These are phyloP conservation scores for Atkinsonella texensis DNA, from an alignment of 2,329 filamentous ascomycete genomes.

Conservation along the genomic window DNA sequence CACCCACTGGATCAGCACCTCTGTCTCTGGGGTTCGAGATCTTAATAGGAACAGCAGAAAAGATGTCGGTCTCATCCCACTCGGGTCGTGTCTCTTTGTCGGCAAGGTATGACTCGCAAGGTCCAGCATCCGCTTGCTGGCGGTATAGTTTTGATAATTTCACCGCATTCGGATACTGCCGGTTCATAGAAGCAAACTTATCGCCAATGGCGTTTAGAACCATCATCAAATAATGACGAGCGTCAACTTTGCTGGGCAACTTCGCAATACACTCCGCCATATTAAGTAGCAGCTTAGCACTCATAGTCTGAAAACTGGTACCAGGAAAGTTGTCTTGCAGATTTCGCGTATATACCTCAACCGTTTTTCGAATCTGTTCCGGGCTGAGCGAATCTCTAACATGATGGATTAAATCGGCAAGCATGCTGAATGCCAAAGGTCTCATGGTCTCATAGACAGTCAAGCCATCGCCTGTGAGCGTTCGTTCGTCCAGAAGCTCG, in stretches of 20 bases:
- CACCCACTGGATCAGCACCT: slow-evolving; percentile 77
- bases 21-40: slow-evolving; percentile 83
- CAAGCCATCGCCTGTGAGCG: slow-evolving; percentile 85
- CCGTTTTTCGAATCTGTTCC: slow-evolving; percentile 87
- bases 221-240: slow-evolving; percentile 90
- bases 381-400: slow-evolving; percentile 79
- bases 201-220: slow-evolving; percentile 96
- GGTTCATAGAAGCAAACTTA: slow-evolving; percentile 97
- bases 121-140: slow-evolving; percentile 50
- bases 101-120: slow-evolving; percentile 69
- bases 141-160: slow-evolving; percentile 75
- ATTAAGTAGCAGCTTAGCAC: slow-evolving; percentile 88
- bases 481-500: slow-evolving; percentile 85
- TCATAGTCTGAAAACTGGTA: slow-evolving; percentile 99
- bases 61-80: slow-evolving; percentile 98
- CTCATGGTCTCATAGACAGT: slow-evolving; percentile 96
- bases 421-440: slow-evolving; percentile 93
- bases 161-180: slow-evolving; percentile 86
- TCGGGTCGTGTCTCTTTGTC: slow-evolving; percentile 72
- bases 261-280: slow-evolving; percentile 98
- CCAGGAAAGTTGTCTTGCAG: slow-evolving; percentile 92
- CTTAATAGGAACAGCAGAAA: slow-evolving; percentile 91
- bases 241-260: slow-evolving; percentile 84
- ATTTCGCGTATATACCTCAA: slow-evolving; percentile 95
- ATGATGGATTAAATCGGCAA: slow-evolving; percentile 95